Evolutionary conservation across 345 rosid species (phyloP).

Genomic region (Anacardium occidentale): DNA sequence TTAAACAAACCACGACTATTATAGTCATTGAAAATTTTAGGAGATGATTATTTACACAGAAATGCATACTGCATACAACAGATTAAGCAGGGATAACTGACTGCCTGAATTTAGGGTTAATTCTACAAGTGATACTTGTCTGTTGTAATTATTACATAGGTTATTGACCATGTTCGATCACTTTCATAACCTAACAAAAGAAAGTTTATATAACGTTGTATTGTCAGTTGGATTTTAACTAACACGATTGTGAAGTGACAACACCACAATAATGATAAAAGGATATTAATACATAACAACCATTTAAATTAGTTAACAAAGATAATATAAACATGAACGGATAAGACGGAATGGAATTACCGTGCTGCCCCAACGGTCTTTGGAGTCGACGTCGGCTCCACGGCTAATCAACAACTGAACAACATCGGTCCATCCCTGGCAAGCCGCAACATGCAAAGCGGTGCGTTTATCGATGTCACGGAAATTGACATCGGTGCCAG

Average conservation of each 20-base stretch:
- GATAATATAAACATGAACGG: not conserved
- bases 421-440: conserved; percentile 65
- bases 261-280: too few species aligned
- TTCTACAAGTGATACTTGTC: too few species aligned
- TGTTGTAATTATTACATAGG: too few species aligned
- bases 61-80: not conserved
- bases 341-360: conserved; percentile 22
- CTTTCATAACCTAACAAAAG: too few species aligned
- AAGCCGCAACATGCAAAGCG: conserved; percentile 75
- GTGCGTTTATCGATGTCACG: conserved; percentile 68
- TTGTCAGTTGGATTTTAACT: too few species aligned
- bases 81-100: not conserved
- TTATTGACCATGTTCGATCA: too few species aligned
- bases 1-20: conserved; percentile 25
- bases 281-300: not conserved
- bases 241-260: too few species aligned
- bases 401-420: conserved; percentile 42
- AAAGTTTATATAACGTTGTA: too few species aligned
- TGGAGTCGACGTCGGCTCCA: conserved; percentile 45
- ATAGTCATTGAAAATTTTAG: conserved; percentile 8
- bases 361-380: conserved; percentile 74
- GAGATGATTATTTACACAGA: not conserved
- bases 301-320: not conserved
- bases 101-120: not conserved
- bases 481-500: conserved; percentile 68